A percentile compares a stretch with the other conserved stretches of the same genome.
Evolutionary conservation across 306 rosid genomes (phyloP).

Genomic region (Rubus parviflorus): DNA sequence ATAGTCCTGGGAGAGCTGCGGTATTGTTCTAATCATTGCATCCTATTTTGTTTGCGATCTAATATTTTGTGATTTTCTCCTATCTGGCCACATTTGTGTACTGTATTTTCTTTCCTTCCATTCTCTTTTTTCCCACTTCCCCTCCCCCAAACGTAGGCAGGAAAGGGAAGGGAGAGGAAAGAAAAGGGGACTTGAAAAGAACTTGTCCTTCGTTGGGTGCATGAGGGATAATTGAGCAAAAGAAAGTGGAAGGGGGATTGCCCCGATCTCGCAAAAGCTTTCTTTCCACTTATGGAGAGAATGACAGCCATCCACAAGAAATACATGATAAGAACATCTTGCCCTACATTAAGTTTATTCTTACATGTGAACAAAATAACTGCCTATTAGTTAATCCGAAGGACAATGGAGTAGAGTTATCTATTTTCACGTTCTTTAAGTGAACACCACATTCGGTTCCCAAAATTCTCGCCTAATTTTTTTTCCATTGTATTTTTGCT

Average conservation of each 20-base stretch:
- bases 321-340: slow-evolving; percentile 2
- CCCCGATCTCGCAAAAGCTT: not conserved
- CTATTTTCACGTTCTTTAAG: not conserved
- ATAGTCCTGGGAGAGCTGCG: slow-evolving; percentile 85
- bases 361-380: not conserved
- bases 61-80: not conserved
- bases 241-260: not conserved
- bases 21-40: slow-evolving; percentile 43
- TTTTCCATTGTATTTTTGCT: not conserved
- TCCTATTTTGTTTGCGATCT: not conserved
- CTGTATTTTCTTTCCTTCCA: not conserved
- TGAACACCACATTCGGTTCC: not conserved
- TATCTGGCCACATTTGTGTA: not conserved
- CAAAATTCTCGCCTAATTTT: not conserved
- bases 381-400: not conserved
- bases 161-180: not conserved
- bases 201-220: not conserved
- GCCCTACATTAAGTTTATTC: not conserved
- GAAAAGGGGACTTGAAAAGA: not conserved
- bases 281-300: slow-evolving; percentile 6
- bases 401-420: not conserved
- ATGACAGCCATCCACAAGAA: slow-evolving; percentile 1
- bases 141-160: not conserved
- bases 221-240: not conserved
- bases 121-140: not conserved